These are phyloP conservation scores for Aspergillus coremiiformis DNA, from an alignment of 495 filamentous ascomycete species.

Conservation along the genomic window DNA sequence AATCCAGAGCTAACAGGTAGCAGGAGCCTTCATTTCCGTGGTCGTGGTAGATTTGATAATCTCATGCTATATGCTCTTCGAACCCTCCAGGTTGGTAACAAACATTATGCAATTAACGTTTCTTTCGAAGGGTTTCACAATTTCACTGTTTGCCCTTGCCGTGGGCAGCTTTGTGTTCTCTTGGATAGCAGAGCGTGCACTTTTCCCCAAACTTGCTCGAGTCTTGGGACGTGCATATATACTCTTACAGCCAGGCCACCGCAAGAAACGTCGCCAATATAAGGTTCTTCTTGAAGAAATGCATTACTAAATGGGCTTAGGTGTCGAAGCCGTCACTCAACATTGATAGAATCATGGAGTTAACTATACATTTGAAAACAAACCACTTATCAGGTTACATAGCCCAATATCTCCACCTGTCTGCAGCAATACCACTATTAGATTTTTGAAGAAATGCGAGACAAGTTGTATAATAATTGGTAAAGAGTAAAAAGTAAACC, in stretches of 20 bases:
- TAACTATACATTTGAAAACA: background rate
- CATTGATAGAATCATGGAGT: background rate
- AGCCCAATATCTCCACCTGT: background rate
- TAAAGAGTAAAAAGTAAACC: background rate
- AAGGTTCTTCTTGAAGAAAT: slow-evolving; percentile 73
- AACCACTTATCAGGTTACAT: background rate
- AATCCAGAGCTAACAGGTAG: slow-evolving; percentile 10
- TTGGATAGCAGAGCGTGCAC: slow-evolving; percentile 60
- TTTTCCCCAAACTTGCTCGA: slow-evolving; percentile 66
- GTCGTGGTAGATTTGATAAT: slow-evolving; percentile 59
- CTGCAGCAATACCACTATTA: background rate
- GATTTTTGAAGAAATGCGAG: too few species aligned
- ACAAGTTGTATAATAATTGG: background rate
- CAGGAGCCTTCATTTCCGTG: slow-evolving; percentile 76
- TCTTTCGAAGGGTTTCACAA: slow-evolving; percentile 62
- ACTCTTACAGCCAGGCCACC: slow-evolving; percentile 45
- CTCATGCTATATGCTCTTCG: slow-evolving; percentile 68
- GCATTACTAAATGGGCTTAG: slow-evolving; percentile 14
- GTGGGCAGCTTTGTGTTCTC: slow-evolving; percentile 56
- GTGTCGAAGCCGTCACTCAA: background rate
- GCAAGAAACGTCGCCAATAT: slow-evolving; percentile 79
- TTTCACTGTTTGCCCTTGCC: slow-evolving; percentile 62
- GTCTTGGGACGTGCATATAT: slow-evolving; percentile 53
- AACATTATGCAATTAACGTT: slow-evolving; percentile 79
- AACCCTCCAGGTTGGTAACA: slow-evolving; percentile 58